These are phyloP conservation scores for Paraphoma sp. DNA, from an alignment of 2,329 filamentous ascomycete genomes.

Conservation along the genomic window DNA sequence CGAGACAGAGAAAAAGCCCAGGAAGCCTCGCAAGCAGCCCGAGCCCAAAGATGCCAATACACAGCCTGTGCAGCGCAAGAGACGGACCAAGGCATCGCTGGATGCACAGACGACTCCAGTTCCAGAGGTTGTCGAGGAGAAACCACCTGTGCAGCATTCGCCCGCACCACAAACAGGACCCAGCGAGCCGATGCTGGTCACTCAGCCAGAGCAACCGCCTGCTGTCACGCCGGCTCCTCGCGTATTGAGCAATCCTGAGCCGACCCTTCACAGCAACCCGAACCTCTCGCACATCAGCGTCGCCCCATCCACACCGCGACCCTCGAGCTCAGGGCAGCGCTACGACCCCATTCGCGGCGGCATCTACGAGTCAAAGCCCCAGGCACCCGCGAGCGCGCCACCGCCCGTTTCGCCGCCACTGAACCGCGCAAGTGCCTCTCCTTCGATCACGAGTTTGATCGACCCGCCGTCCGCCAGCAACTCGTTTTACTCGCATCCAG, in stretches of 20 bases:
- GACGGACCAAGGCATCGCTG: constrained; percentile 50
- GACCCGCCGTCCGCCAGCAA: constrained; percentile 65
- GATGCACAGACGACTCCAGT: constrained; percentile 41
- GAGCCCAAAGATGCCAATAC: constrained; percentile 58
- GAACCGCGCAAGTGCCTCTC: constrained; percentile 84
- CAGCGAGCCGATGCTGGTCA: constrained; percentile 30
- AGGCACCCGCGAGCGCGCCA: constrained; percentile 52
- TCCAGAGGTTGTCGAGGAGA: constrained; percentile 33
- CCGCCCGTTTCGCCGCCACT: constrained; percentile 58
- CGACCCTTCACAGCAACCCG: constrained; percentile 46
- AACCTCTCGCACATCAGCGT: constrained; percentile 49
- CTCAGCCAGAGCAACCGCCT: constrained; percentile 37
- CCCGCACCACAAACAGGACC: constrained; percentile 38
- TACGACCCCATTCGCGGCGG: constrained; percentile 88
- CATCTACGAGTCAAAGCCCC: constrained; percentile 49
- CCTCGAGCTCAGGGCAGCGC: constrained; percentile 75
- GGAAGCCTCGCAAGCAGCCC: constrained; percentile 54
- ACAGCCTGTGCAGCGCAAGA: constrained; percentile 56
- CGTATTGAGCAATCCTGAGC: constrained; percentile 49
- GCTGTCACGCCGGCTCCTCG: constrained; percentile 33
- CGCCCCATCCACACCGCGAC: constrained; percentile 57
- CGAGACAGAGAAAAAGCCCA: constrained; percentile 51
- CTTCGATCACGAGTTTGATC: constrained; percentile 89
- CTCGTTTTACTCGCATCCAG: constrained; percentile 41
- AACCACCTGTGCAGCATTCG: constrained; percentile 28